phyloP scores from a whole-genome alignment of 495 filamentous ascomycete species.

The Lophium mytilinum region DNA sequence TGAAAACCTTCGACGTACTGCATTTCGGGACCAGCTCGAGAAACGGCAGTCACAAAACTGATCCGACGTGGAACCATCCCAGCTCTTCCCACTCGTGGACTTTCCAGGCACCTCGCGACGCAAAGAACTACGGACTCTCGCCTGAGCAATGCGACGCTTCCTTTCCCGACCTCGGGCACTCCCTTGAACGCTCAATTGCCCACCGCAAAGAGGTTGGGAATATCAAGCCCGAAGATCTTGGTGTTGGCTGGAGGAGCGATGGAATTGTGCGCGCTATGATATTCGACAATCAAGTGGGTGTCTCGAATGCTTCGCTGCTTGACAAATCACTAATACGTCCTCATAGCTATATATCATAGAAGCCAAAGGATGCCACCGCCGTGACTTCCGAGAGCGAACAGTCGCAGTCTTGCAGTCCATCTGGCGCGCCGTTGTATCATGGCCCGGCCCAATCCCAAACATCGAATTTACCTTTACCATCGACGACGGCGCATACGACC shows the following conservation, averaged over 20 bases:
- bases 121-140: slow-evolving; percentile 21
- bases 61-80: slow-evolving; percentile 27
- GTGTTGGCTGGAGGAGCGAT: slow-evolving; percentile 8
- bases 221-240: slow-evolving; percentile 19
- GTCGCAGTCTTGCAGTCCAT: slow-evolving; percentile 32
- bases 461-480: slow-evolving; percentile 54
- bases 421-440: slow-evolving; percentile 44
- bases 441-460: slow-evolving; percentile 47
- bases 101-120: slow-evolving; percentile 27
- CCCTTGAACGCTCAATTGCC: slow-evolving; percentile 21
- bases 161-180: slow-evolving; percentile 27
- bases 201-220: slow-evolving; percentile 28
- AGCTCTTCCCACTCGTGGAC: slow-evolving; percentile 36
- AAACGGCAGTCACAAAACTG: no score
- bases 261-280: slow-evolving; percentile 27
- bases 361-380: slow-evolving; percentile 19
- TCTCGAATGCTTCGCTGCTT: neutral
- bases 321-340: neutral
- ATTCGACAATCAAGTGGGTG: slow-evolving; percentile 22
- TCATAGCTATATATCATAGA: slow-evolving; percentile 28
- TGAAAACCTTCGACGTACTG: no score
- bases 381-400: slow-evolving; percentile 40
- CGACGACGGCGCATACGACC: slow-evolving; percentile 42
- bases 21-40: no score
- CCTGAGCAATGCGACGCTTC: slow-evolving; percentile 22